phyloP scores from a whole-genome alignment of 106 monocot species.

The Dioscorea zingiberensis region DNA sequence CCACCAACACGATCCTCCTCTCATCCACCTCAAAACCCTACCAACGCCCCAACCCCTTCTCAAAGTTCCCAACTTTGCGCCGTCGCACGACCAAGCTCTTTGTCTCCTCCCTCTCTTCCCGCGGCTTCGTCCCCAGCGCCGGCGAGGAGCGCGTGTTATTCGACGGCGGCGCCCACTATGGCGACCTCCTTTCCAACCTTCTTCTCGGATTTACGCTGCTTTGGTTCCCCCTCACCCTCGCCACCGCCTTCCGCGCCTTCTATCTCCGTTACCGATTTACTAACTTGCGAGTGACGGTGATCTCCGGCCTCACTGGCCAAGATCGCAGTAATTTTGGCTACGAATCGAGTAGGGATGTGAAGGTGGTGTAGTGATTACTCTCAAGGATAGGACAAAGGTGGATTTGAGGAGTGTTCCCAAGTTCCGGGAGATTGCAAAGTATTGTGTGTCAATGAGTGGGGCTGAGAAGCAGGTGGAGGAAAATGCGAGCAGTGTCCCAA shows the following conservation, averaged over 20 bases:
- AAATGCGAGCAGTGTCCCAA: conserved; percentile 10
- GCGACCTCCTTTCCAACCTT: conserved; percentile 64
- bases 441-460: conserved; percentile 46
- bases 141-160: conserved; percentile 51
- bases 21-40: not conserved
- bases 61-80: not conserved
- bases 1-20: conserved; percentile 1
- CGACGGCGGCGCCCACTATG: conserved; percentile 82
- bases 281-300: conserved; percentile 49
- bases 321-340: conserved; percentile 67
- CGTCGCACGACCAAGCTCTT: conserved; percentile 1
- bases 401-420: conserved; percentile 73
- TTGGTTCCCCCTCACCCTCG: conserved; percentile 73
- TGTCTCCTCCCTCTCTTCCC: conserved; percentile 8
- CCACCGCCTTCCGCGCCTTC: conserved; percentile 62
- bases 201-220: conserved; percentile 63
- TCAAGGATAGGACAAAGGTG: conserved; percentile 71
- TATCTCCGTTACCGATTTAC: conserved; percentile 83
- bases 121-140: not conserved
- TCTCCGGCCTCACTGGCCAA: conserved; percentile 67
- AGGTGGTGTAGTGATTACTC: conserved; percentile 70
- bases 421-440: conserved; percentile 69
- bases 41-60: conserved; percentile 11
- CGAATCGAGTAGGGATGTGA: conserved; percentile 36
- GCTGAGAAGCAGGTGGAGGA: conserved; percentile 4